These are phyloP conservation scores for Geranomyces variabilis DNA, from an alignment of 192 early-diverging fungal genomes.

Conservation along the genomic window DNA sequence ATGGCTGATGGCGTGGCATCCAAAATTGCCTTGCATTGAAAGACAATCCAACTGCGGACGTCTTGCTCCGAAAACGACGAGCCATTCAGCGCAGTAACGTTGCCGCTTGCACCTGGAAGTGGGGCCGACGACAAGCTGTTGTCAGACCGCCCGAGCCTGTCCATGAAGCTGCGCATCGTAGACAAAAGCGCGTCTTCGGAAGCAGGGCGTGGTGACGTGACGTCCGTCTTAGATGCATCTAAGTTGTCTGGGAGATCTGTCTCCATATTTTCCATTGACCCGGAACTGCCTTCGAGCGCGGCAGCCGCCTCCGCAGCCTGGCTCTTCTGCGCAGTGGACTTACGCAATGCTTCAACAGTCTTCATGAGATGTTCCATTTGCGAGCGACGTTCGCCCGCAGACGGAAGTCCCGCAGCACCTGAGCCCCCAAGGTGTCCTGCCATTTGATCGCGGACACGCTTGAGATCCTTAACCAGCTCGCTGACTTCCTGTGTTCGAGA, in stretches of 20 bases:
- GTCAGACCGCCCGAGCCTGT: slow-evolving; percentile 28
- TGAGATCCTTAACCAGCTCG: slow-evolving; percentile 39
- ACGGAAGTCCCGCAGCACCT: neutral
- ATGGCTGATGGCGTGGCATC: neutral
- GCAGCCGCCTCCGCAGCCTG: slow-evolving; percentile 6
- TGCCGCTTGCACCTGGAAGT: neutral
- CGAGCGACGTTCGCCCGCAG: neutral
- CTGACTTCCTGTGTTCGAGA: neutral
- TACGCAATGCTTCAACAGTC: slow-evolving; percentile 20
- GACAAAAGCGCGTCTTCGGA: neutral
- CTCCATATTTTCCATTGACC: neutral
- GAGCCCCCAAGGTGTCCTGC: slow-evolving; percentile 19
- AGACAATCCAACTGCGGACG: slow-evolving; percentile 36
- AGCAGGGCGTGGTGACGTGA: neutral
- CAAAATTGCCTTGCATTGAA: neutral
- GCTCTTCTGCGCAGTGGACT: neutral
- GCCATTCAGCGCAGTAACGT: slow-evolving; percentile 36
- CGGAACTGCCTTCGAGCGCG: slow-evolving; percentile 2
- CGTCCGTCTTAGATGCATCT: too few species aligned
- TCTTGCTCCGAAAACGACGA: slow-evolving; percentile 33
- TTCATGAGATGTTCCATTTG: slow-evolving; percentile 14
- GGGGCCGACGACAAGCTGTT: neutral
- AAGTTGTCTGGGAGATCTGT: neutral
- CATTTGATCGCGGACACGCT: slow-evolving; percentile 31
- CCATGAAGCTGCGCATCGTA: slow-evolving; percentile 39